Conservation (phyloP, 306 rosid genomes). For the Lablab purpureus region DNA sequence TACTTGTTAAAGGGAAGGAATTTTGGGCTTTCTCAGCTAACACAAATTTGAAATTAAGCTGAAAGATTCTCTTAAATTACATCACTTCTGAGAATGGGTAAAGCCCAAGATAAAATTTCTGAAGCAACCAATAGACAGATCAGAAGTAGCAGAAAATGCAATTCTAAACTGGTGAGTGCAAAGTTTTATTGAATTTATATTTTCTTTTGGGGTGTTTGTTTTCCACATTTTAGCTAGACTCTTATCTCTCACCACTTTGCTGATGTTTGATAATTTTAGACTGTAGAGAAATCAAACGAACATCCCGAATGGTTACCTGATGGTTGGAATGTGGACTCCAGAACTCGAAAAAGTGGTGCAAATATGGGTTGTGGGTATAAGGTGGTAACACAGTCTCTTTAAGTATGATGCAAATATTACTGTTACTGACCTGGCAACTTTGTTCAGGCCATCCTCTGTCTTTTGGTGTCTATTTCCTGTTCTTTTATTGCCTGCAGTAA, state of each 20-base stretch:
- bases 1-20: slow-evolving; percentile 13
- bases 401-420: slow-evolving; percentile 26
- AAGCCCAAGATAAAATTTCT: slow-evolving; percentile 35
- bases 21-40: slow-evolving; percentile 21
- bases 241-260: slow-evolving; percentile 16
- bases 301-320: slow-evolving; percentile 80
- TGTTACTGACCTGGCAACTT: slow-evolving; percentile 15
- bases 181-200: neutral
- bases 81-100: slow-evolving; percentile 47
- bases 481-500: neutral
- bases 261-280: slow-evolving; percentile 48
- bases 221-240: slow-evolving; percentile 19
- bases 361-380: slow-evolving; percentile 64
- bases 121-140: slow-evolving; percentile 39
- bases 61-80: slow-evolving; percentile 55
- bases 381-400: slow-evolving; percentile 49
- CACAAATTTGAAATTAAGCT: slow-evolving; percentile 39
- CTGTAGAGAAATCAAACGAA: slow-evolving; percentile 47
- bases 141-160: slow-evolving; percentile 26
- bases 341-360: slow-evolving; percentile 69
- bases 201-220: slow-evolving; percentile 29
- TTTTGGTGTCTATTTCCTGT: neutral
- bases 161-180: slow-evolving; percentile 54
- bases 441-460: slow-evolving; percentile 20
- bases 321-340: slow-evolving; percentile 74